phyloP scores from a whole-genome alignment of 2,329 filamentous ascomycete genomes.

The Polychaeton citri region DNA sequence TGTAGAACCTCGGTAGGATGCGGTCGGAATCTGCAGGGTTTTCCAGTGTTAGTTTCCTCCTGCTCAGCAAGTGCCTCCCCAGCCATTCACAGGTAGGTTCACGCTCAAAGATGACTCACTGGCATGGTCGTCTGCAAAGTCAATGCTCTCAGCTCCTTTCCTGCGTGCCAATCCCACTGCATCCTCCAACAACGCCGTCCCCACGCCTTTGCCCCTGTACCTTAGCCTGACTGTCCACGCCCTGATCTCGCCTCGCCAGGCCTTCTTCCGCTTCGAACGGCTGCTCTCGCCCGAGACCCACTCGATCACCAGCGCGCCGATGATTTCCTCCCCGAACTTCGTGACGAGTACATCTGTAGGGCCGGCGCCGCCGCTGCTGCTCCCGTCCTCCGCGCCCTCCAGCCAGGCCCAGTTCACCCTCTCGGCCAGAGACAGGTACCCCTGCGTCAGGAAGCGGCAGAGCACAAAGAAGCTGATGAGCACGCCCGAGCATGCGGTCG shows the following conservation, averaged over 20 bases:
- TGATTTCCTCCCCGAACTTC: conserved; percentile 53
- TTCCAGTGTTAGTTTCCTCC: no score
- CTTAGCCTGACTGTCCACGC: conserved; percentile 67
- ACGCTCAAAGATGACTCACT: conserved; percentile 38
- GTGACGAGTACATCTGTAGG: conserved; percentile 44
- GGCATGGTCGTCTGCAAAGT: conserved; percentile 66
- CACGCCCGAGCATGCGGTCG: conserved; percentile 47
- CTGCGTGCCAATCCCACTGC: conserved; percentile 56
- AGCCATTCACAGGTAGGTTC: conserved; percentile 1
- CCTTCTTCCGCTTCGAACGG: conserved; percentile 32
- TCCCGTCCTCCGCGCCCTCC: conserved; percentile 18
- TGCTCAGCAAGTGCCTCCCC: no score
- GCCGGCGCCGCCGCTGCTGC: conserved; percentile 5
- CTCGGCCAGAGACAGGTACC: conserved; percentile 53
- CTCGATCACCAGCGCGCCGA: conserved; percentile 57
- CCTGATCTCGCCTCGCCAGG: conserved; percentile 57
- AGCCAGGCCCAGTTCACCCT: conserved; percentile 51
- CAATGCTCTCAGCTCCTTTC: conserved; percentile 54
- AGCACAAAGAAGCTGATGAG: conserved; percentile 50
- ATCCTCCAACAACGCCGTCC: conserved; percentile 57
- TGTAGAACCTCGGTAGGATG: conserved; percentile 51
- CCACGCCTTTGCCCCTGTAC: conserved; percentile 60
- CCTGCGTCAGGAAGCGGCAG: conserved; percentile 46
- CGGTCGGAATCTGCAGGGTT: conserved; percentile 31
- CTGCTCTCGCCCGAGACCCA: conserved; percentile 39